Conservation (phyloP, 1,284 basidiomycete genomes). For the Cutaneotrichosporon arboriforme region DNA sequence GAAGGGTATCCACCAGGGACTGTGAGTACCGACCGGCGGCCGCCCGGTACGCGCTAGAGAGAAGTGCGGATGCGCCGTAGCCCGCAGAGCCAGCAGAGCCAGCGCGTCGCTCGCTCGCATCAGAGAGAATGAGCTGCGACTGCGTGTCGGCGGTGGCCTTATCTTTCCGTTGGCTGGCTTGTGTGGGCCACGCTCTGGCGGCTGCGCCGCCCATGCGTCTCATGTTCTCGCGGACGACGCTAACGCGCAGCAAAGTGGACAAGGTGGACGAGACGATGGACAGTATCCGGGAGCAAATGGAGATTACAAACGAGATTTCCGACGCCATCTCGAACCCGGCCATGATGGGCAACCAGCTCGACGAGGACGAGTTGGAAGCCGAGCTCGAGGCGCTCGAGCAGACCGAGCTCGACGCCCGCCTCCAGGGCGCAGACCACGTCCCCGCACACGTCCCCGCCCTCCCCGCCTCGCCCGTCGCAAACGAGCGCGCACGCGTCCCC, state of each 20-base stretch:
- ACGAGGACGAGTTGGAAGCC: slow-evolving; percentile 78
- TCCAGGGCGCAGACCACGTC: slow-evolving; percentile 83
- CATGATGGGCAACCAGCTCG: slow-evolving; percentile 60
- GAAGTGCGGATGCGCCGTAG: not conserved
- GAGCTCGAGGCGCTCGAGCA: slow-evolving; percentile 90
- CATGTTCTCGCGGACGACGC: not conserved
- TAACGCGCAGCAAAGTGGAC: slow-evolving; percentile 64
- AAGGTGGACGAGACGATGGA: slow-evolving; percentile 92
- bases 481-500: slow-evolving; percentile 33
- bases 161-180: too few species aligned
- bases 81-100: too few species aligned
- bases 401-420: slow-evolving; percentile 78
- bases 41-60: not conserved
- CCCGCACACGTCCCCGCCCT: slow-evolving; percentile 74
- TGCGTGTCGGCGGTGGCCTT: too few species aligned
- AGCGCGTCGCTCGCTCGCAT: not conserved
- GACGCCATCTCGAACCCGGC: slow-evolving; percentile 84
- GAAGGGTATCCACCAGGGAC: slow-evolving; percentile 82
- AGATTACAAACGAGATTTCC: slow-evolving; percentile 90
- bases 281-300: slow-evolving; percentile 84
- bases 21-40: slow-evolving; percentile 74
- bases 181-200: too few species aligned
- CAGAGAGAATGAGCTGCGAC: not conserved
- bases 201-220: not conserved
- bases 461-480: slow-evolving; percentile 3